Percentiles rank a stretch among this genome's conserved stretches.
These are phyloP conservation scores for Glonium stellatum DNA, from an alignment of 495 filamentous ascomycete genomes.

Conservation along the genomic window DNA sequence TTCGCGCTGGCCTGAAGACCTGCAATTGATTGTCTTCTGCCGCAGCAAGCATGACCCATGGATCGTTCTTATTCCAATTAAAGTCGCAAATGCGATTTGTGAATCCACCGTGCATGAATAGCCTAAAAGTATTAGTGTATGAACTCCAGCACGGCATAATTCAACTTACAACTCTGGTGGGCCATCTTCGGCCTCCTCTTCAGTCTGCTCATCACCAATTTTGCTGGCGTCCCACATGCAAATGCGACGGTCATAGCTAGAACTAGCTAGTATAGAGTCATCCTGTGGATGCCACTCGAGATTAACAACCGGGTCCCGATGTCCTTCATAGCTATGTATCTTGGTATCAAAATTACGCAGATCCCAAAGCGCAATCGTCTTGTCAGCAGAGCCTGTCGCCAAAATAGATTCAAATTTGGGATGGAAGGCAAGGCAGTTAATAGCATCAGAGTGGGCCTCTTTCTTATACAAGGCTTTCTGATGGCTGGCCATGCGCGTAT, in stretches of 20 bases:
- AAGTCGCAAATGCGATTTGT: constrained; percentile 95
- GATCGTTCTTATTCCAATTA: constrained; percentile 92
- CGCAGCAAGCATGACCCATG: constrained; percentile 89
- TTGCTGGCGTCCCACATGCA: constrained; percentile 93
- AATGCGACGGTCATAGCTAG: constrained; percentile 84
- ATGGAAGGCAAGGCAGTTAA: constrained; percentile 93
- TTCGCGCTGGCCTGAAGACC: constrained; percentile 90
- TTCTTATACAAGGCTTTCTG: constrained; percentile 54
- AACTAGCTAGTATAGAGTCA: constrained; percentile 77
- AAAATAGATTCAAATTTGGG: constrained; percentile 77
- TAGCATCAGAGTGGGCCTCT: constrained; percentile 72
- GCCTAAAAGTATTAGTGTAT: constrained; percentile 13
- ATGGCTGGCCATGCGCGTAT: constrained; percentile 61
- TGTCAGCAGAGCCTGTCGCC: constrained; percentile 89
- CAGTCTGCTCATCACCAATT: constrained; percentile 87
- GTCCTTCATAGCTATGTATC: constrained; percentile 77
- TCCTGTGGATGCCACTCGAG: constrained; percentile 91
- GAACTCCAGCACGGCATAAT: constrained; percentile 1
- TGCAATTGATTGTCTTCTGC: constrained; percentile 96
- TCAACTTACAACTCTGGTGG: constrained; percentile 80
- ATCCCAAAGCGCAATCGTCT: constrained; percentile 93
- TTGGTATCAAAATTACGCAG: constrained; percentile 79
- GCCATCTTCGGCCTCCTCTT: constrained; percentile 94
- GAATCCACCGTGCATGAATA: constrained; percentile 98
- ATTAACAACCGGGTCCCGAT: constrained; percentile 81